Base-by-base conservation (phyloP, 371 early-diverging fungal genomes). In the Mucor circinelloides region DNA sequence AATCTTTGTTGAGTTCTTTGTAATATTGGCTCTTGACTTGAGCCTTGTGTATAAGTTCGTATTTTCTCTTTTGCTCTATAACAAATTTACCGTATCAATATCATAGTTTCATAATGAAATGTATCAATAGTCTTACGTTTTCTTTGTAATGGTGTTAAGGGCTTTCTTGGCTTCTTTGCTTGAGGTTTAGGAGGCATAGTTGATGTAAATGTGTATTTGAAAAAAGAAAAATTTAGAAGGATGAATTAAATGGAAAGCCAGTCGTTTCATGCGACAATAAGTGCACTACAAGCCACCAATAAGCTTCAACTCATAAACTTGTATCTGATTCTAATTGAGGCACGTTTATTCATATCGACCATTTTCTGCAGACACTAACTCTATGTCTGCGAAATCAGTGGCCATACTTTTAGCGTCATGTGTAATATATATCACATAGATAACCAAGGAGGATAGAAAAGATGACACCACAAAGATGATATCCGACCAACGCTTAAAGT, bases 401-500 rank as follows among this genome's bases (percentile, higher is more conserved):
- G 76, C 76, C 46, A 83, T 61, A 30, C 67, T 72, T 17, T 75
- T 68, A 5, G 76, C 76, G 58, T 84, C 83, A 32, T 83, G 86
- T 2, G 90, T 90, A 57, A 83, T 87, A 67, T 93, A 90, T 36
- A 91, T 79, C 40, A 93, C 80, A 66, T 90, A 93, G 25, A 92
- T 73, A 36, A 93, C 75, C n/a, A 82, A 68, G 13, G 83, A 78
- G 12, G 91, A 89, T 36, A 86, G 55, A 12, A 91, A 63, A 0
- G 93, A 95, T 6, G 93, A 87, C n/a, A 92, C 78, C 46, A 96
- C 76, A 76, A 95, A 94, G 15, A 96, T 94, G 25, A 92, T 85
- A 76, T 97, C 97, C 66, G 95, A 96, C 97, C 97, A 97, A 31
- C 88, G 91, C 62, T 90, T 86, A 74, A 95, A 97, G 73, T 93